Base-by-base conservation (phyloP, 352 stramenopile species). In the Discostella stelligera region DNA sequence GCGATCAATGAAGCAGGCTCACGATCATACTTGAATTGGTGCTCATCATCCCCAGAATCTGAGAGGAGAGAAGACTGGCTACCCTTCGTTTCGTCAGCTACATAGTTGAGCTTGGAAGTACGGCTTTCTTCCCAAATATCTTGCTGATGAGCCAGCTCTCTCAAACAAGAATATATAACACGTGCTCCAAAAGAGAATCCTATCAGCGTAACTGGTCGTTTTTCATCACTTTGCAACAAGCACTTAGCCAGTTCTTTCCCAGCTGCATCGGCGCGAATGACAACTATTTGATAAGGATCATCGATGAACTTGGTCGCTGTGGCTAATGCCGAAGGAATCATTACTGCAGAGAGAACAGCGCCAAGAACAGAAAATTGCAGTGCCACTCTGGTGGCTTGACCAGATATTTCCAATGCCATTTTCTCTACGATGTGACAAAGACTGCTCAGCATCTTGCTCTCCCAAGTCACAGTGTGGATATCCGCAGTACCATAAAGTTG, bases 131-230 rank as follows among this genome's bases (percentile, higher is more conserved):
- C 85, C 85, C 85, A 91, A 32, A 82, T 84, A 49, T 87, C 77
- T 74, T 91, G 85, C 16, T 86, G 77, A 10, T 66, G 62, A 55
- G 78, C 79, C n/a, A 91, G 53, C 58, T 91, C 85, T 41, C 82
- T 84, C 23, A 91, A 58, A 65, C 85, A 91, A 5, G 74, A 73
- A 52, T 88, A 89, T 27, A 91, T 87, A n/a, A 89, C 72, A 54
- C 82, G 66, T 0, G 77, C 82, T 27, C 85, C 85, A 67, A 91
- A 88, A 6, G 77, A 87, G 65, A 83, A 91, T 50, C 85, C 85
- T 20, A 91, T 58, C 50, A 91, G 66, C 18, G 76, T 86, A 3
- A 89, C 78, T 30, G 84, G 84, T 64, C 84, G 49, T 18, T 66
- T 60, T 70, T 82, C 81, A 37, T 82, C 72, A 65, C 81, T 88